phyloP scores from a whole-genome alignment of 805 yeast species.

The Naumovozyma baii region DNA sequence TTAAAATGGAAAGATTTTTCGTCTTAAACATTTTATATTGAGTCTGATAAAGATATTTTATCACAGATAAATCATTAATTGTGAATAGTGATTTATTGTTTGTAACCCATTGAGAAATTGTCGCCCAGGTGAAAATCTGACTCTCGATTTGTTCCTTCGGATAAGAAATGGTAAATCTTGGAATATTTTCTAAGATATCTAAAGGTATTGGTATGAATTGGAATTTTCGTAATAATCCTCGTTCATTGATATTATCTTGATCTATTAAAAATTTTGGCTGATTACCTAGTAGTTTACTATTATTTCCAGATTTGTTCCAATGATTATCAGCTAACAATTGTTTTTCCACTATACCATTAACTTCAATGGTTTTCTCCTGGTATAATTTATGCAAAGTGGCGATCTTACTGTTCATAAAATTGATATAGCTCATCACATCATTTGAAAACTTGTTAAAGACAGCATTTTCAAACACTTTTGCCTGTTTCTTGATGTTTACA shows the following conservation, averaged over 20 bases:
- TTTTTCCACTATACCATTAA: neutral
- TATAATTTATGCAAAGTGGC: neutral
- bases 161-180: neutral
- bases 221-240: neutral
- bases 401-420: neutral
- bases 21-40: constrained; percentile 32
- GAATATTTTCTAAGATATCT: neutral
- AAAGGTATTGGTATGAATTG: neutral
- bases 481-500: neutral
- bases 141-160: neutral
- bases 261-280: neutral
- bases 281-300: too few species aligned
- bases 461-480: neutral
- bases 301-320: too few species aligned
- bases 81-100: neutral
- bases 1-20: constrained; percentile 15
- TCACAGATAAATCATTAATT: neutral
- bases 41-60: neutral
- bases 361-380: neutral
- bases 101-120: neutral
- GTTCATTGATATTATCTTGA: neutral
- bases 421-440: neutral
- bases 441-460: neutral
- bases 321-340: too few species aligned
- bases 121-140: neutral